phyloP scores from a whole-genome alignment of 345 rosid species.

The Brassica rapa region DNA sequence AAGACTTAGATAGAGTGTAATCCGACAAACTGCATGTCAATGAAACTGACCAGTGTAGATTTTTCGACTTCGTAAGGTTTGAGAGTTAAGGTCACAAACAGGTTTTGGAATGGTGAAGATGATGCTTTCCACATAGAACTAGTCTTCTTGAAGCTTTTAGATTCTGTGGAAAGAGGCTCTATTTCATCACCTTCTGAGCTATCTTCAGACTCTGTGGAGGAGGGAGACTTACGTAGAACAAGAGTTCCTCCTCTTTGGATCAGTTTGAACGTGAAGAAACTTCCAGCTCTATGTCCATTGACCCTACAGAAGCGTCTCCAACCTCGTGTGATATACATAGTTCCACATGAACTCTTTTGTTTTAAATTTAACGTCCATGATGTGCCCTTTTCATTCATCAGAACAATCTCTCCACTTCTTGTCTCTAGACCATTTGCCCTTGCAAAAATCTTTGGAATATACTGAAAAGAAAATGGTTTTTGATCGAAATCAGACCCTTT shows the following conservation, averaged over 20 bases:
- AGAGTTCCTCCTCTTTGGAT: not conserved
- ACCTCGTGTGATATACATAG: not conserved
- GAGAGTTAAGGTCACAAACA: not conserved
- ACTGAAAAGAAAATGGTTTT: not conserved
- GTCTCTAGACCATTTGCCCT: not conserved
- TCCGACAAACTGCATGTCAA: not conserved
- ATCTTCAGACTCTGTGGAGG: not conserved
- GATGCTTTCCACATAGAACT: not conserved
- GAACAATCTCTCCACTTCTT: conserved; percentile 10
- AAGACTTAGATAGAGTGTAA: not conserved
- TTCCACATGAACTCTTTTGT: not conserved
- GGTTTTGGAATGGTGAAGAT: not conserved
- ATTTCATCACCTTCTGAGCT: not conserved
- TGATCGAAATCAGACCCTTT: not conserved
- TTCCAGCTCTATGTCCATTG: conserved; percentile 1
- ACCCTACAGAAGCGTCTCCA: not conserved
- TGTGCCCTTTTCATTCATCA: conserved; percentile 12
- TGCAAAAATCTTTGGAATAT: not conserved
- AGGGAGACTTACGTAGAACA: not conserved
- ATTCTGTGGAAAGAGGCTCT: too few relatives aligned
- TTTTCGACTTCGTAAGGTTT: not conserved
- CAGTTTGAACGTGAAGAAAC: not conserved
- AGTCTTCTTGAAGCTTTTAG: not conserved
- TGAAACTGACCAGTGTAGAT: not conserved
- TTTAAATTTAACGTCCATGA: not conserved